Percentiles rank a stretch among this genome's conserved stretches.
phyloP scores from a whole-genome alignment of 2,329 filamentous ascomycete genomes.

The Penicillium polonicum region DNA sequence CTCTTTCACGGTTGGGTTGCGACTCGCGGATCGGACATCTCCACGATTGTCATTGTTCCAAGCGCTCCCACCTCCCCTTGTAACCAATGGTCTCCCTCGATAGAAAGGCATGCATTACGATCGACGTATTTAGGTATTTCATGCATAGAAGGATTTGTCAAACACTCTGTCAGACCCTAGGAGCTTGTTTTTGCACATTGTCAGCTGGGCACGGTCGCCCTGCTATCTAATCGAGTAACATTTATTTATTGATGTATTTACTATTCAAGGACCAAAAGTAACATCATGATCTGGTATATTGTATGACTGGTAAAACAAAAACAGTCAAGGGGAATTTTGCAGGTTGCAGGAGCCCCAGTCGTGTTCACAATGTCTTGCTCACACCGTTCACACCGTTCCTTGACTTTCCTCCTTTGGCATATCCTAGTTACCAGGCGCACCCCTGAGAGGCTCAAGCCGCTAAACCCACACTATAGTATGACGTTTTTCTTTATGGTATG shows the following conservation, averaged over 20 bases:
- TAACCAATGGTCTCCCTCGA: slow-evolving; percentile 3
- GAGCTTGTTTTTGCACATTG: slow-evolving; percentile 4
- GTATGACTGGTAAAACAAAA: not conserved
- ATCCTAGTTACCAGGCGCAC: not conserved
- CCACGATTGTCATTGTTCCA: not conserved
- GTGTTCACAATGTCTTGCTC: slow-evolving; percentile 10
- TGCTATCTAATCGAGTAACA: not conserved
- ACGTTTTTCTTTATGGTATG: slow-evolving; percentile 4
- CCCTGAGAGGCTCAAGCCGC: slow-evolving; percentile 12
- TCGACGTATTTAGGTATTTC: slow-evolving; percentile 26
- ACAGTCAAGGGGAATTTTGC: not conserved
- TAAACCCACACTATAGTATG: slow-evolving; percentile 3
- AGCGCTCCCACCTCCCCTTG: not conserved
- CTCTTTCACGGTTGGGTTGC: slow-evolving; percentile 8
- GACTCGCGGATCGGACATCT: not conserved
- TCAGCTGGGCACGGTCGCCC: slow-evolving; percentile 1
- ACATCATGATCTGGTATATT: slow-evolving; percentile 1
- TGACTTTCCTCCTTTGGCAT: slow-evolving; percentile 6
- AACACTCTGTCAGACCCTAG: slow-evolving; percentile 10
- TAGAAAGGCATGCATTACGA: slow-evolving; percentile 16
- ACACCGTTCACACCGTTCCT: slow-evolving; percentile 15
- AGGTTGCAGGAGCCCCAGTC: slow-evolving; percentile 4
- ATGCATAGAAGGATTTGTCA: slow-evolving; percentile 27
- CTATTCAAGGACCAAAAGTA: not conserved
- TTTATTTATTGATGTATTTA: too few species aligned